Conservation (phyloP, 495 filamentous ascomycete species). For the Alectoria sarmentosa region DNA sequence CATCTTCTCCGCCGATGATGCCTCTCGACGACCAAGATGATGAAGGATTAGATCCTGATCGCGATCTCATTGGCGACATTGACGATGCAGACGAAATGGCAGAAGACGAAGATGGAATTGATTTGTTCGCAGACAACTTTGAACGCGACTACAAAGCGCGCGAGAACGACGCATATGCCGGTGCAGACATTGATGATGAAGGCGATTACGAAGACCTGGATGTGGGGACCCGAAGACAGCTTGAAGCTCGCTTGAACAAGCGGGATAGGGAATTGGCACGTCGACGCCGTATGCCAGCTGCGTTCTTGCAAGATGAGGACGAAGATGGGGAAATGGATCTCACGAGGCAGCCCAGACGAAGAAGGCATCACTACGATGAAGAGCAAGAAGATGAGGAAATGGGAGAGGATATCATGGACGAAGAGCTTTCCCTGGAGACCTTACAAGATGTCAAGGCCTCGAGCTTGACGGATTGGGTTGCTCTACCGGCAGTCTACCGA, state of each 20-base stretch:
- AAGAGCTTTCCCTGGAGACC: slow-evolving; percentile 86
- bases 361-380: slow-evolving; percentile 86
- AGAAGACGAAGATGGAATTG: slow-evolving; percentile 88
- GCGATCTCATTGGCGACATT: slow-evolving; percentile 69
- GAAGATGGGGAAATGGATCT: slow-evolving; percentile 79
- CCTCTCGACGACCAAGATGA: slow-evolving; percentile 63
- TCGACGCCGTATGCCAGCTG: slow-evolving; percentile 66
- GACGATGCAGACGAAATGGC: slow-evolving; percentile 95
- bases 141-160: slow-evolving; percentile 70
- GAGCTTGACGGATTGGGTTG: slow-evolving; percentile 89
- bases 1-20: slow-evolving; percentile 50
- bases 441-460: slow-evolving; percentile 90
- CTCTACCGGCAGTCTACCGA: slow-evolving; percentile 80
- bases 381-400: slow-evolving; percentile 83
- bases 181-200: slow-evolving; percentile 72
- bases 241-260: slow-evolving; percentile 76
- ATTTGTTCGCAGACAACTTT: slow-evolving; percentile 87
- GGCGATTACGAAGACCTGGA: slow-evolving; percentile 70
- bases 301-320: slow-evolving; percentile 84
- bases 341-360: slow-evolving; percentile 69
- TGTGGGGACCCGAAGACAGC: slow-evolving; percentile 58
- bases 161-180: slow-evolving; percentile 60
- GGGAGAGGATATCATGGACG: slow-evolving; percentile 86
- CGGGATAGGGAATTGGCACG: slow-evolving; percentile 76
- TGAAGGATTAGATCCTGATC: slow-evolving; percentile 62